Conservation (phyloP, 495 filamentous ascomycete genomes). For the Physcia stellaris region DNA sequence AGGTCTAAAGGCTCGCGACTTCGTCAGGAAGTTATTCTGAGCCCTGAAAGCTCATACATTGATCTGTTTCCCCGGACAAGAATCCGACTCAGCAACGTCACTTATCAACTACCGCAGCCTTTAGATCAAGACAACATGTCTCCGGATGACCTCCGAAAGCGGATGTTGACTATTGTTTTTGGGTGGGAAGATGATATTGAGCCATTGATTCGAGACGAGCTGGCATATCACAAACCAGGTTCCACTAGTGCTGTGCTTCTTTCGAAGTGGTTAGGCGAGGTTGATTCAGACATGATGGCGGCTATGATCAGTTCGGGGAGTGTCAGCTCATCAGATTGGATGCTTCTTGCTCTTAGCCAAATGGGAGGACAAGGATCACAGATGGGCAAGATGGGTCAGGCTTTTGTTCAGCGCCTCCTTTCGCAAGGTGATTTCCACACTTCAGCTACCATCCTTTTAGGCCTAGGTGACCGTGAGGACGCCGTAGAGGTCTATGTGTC, state of each 20-base stretch:
- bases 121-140: conserved; percentile 52
- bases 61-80: conserved; percentile 54
- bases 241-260: conserved; percentile 68
- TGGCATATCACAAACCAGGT: conserved; percentile 54
- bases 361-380: conserved; percentile 60
- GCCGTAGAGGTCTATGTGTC: conserved; percentile 95
- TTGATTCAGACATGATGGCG: conserved; percentile 69
- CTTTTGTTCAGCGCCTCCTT: conserved; percentile 80
- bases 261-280: conserved; percentile 84
- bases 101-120: conserved; percentile 52
- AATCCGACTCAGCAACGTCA: conserved; percentile 63
- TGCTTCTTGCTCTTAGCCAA: conserved; percentile 83
- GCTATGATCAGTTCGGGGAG: conserved; percentile 58
- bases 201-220: conserved; percentile 71
- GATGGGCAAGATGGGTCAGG: conserved; percentile 79
- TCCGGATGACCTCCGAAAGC: conserved; percentile 70
- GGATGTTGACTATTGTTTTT: conserved; percentile 92
- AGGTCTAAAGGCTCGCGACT: conserved; percentile 59
- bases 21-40: conserved; percentile 64
- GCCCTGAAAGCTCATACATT: conserved; percentile 44
- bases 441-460: conserved; percentile 79
- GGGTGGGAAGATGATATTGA: conserved; percentile 85
- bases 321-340: conserved; percentile 87
- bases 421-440: conserved; percentile 86
- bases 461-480: conserved; percentile 84